Evolutionary conservation across 129 eudicot genomes (phyloP), one percentile per base, ranked within the genome.

Genomic region (Artemisia tridentata): DNA sequence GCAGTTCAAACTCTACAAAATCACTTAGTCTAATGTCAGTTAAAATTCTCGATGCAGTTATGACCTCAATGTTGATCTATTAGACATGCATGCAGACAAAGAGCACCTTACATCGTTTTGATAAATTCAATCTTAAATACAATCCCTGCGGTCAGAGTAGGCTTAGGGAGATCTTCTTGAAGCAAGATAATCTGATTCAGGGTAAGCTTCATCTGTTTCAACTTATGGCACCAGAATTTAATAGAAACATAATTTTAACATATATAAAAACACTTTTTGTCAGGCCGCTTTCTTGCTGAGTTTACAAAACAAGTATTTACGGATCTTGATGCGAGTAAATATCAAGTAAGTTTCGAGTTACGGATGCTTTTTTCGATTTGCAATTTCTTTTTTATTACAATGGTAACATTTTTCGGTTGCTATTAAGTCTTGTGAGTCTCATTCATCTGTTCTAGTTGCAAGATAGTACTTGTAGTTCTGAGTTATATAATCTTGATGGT

Each of bases 141-240:
- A 93, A 93, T 82, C 99, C 99, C n/a, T 93, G 99, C 78, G 97
- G 97, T 79, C 99, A 93, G 73, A 93, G 99, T 84, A 85, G 99
- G 80, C 99, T 93, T 62, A 80, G 99, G 79, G 99, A 93, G 68
- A 93, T 93, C 69, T 93, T 93, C 78, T 79, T 93, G 77, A 93
- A 93, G 87, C 99, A 93, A 77, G 99, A 93, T 84, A 93, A 93
- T 78, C 25, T 23, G 2, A 23, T 23, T 2, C 25, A 23, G 2
- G 25, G 25, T 23, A 23, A 23, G 25, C 25, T 56, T 58, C 34
- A 50, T 25, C 56, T 31, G 13, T 72, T 73, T 64, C 43, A 53
- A 55, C 48, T 57, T 74, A 23, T 53, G 34, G 31, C 38, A 46
- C 45, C 20, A 17, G 2, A 38, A 12, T 14, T 23, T 57, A n/a